Evolutionary conservation across 805 yeast genomes (phyloP).

Genomic region (Pichia exigua): DNA sequence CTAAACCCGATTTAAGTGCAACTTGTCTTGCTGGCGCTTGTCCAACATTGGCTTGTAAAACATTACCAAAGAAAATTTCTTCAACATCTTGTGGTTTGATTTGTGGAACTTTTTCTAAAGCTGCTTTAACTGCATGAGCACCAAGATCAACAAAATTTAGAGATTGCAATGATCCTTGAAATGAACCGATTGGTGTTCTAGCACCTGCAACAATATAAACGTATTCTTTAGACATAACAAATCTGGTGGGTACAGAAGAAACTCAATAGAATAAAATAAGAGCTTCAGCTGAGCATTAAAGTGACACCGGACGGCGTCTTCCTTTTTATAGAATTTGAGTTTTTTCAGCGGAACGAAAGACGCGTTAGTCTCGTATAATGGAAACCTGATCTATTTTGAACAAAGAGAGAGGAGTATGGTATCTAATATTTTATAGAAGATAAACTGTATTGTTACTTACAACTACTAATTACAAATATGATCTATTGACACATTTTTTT

Average conservation of each 20-base stretch:
- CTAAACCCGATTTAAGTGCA: constrained; percentile 82
- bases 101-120: constrained; percentile 74
- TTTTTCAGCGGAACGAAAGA: constrained; percentile 3
- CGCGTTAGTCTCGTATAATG: not conserved
- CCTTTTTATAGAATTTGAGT: not conserved
- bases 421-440: not conserved
- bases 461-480: too few relatives aligned
- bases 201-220: constrained; percentile 89
- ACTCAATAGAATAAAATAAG: not conserved
- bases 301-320: not conserved
- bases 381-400: not conserved
- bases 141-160: constrained; percentile 82
- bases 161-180: constrained; percentile 76
- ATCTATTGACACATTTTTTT: too few relatives aligned
- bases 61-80: constrained; percentile 90
- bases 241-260: not conserved
- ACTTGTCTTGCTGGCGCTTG: constrained; percentile 99
- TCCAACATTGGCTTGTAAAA: constrained; percentile 86
- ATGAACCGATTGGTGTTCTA: constrained; percentile 94
- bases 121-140: constrained; percentile 85
- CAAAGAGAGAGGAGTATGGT: not conserved
- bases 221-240: constrained; percentile 25
- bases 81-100: constrained; percentile 73
- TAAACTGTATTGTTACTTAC: not conserved
- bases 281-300: not conserved